phyloP scores from a whole-genome alignment of 805 yeast genomes.

The Zygoascus tannicola region DNA sequence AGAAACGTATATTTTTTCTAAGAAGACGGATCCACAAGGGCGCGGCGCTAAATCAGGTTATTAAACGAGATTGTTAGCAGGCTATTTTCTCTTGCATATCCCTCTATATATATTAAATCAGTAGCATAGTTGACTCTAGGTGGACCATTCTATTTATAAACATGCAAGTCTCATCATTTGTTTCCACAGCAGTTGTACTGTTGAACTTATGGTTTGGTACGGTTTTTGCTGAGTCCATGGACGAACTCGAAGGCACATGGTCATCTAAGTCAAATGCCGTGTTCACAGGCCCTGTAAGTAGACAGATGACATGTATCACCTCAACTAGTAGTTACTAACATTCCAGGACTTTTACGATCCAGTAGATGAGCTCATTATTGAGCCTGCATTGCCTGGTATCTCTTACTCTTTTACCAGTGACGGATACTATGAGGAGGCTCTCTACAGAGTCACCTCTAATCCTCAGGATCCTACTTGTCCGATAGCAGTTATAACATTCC shows the following conservation, averaged over 20 bases:
- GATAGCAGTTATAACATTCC: constrained; percentile 69
- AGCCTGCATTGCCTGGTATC: constrained; percentile 93
- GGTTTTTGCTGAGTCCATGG: background rate
- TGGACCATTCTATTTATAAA: no score
- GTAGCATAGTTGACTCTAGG: no score
- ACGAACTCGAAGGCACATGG: constrained; percentile 79
- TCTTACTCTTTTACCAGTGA: constrained; percentile 88
- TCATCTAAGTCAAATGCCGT: constrained; percentile 86
- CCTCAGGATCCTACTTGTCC: constrained; percentile 77
- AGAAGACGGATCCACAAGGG: no score
- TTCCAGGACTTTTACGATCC: constrained; percentile 71
- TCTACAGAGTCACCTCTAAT: constrained; percentile 67
- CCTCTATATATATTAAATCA: no score
- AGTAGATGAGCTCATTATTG: constrained; percentile 84
- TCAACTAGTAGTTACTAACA: background rate
- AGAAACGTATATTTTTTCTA: no score
- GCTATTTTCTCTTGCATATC: no score
- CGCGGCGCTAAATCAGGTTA: no score
- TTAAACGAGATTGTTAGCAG: no score
- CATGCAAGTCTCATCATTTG: no score
- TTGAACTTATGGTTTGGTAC: background rate
- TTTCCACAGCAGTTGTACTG: background rate
- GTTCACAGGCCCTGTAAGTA: constrained; percentile 83
- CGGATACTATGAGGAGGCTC: constrained; percentile 85
- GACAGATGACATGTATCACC: constrained; percentile 4